Evolutionary conservation across 306 rosid genomes (phyloP), one percentile per base, ranked within the genome.

Genomic region (Spatholobus suberectus): DNA sequence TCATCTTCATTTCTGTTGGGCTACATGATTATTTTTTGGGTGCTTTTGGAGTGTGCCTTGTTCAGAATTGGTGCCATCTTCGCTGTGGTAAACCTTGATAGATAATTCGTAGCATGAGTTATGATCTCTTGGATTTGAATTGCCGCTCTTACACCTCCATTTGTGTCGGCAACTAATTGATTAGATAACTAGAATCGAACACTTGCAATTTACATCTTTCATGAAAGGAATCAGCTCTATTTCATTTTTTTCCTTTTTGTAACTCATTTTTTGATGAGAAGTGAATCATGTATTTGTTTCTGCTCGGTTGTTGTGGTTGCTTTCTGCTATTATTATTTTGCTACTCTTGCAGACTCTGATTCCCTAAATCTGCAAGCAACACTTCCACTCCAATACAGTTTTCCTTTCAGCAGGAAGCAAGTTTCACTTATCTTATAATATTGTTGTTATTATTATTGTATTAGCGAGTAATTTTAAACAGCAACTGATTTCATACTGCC

Each of bases 351-450:
- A 38, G 46, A 8, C 63, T 55, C 43, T 74, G 66, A 68, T 80
- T 27, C 55, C 37, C 23, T 38, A 46, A 72, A 61, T 63, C 17
- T 77, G 8, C 20, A 51, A 38, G 23, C 15, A 46, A 12, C 40
- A 62, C 59, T 52, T 78, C 51, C 5, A 6, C 15, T 73, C 46
- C 84, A 54, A 35, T 38, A 1, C 44, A 35, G 20, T 32, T 76
- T 41, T 63, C 68, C 79, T 76, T 47, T 65, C 54, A 34, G 44
- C 27, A 18, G 70, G 70, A 65, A 66, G 70, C 21, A 40, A 75
- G 24, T 23, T 40, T 24, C 10, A 1, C 7, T 51, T 15, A 12
- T 54, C 23, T 66, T 35, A 13, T 46, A 46, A 21, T n/a, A 3
- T 59, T 34, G 8, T 43, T 44, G 13, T 41, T 82, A 8, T 27